Base-by-base conservation (phyloP, 1,284 basidiomycete species). In the Trichosporon sp. region DNA sequence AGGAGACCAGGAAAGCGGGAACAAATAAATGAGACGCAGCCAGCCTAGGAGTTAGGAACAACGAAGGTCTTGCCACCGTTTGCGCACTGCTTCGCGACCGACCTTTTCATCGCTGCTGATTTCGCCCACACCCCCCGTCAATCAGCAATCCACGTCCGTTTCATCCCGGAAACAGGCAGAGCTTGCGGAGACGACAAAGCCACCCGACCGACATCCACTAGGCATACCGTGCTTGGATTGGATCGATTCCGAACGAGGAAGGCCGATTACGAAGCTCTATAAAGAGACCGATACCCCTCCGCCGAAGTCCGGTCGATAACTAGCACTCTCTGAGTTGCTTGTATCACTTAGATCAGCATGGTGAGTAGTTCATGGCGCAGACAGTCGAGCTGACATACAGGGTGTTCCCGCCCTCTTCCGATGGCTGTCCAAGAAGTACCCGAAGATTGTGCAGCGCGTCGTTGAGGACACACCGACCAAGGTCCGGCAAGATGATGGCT, bases 391-490 rank as follows among this genome's bases (percentile, higher is more conserved):
- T 68, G 6, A 68, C 69, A 4, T 26, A 0, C 69, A 74, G 94
- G 94, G 94, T 90, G 94, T 96, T 75, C 94, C 94, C 71, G 94
- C 94, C 71, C 88, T 96, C 74, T 83, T 96, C 86, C 90, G 94
- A 82, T 96, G 94, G 93, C 87, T 96, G 73, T 95, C 93, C 82
- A 95, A 91, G 87, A 97, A 96, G 85, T 97, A 98, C 82, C 94
- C 95, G 67, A 97, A 94, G 88, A 97, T 96, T 80, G 92, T 95
- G 74, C 85, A 86, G 73, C 89, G 90, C 37, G 94, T 96, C 1
- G 85, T 88, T 37, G 95, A 98, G 83, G 94, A 94, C 71, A 91
- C 92, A 59, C 91, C 92, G 65, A 85, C 86, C 35, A 89, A 89
- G 76, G 86, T 93, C 32, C 86, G 87, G 1, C 78, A 80, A 26